Conservation (phyloP, 2,329 filamentous ascomycete genomes). For the Cadophora gregata region DNA sequence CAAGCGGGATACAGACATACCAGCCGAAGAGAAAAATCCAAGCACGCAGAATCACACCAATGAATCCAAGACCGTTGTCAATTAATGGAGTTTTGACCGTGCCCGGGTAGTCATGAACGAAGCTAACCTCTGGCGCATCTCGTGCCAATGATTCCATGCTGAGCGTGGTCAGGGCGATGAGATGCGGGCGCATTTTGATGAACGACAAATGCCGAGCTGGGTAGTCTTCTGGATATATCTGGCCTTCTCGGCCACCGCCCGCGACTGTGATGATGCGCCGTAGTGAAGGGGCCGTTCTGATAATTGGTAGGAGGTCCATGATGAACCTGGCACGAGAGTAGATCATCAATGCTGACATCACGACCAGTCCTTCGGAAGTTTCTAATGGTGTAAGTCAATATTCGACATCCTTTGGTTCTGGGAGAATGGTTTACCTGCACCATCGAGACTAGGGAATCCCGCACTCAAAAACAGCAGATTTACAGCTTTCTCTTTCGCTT, state of each 20-base stretch:
- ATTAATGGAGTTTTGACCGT: slow-evolving; percentile 28
- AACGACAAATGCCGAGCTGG: slow-evolving; percentile 27
- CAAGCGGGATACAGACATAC: slow-evolving; percentile 27
- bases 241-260: slow-evolving; percentile 32
- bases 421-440: slow-evolving; percentile 29
- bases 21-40: slow-evolving; percentile 14
- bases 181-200: slow-evolving; percentile 28
- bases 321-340: slow-evolving; percentile 63
- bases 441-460: slow-evolving; percentile 43
- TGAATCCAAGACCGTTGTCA: slow-evolving; percentile 13
- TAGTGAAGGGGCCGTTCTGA: slow-evolving; percentile 49
- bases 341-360: slow-evolving; percentile 55
- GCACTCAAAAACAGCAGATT: slow-evolving; percentile 55
- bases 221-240: slow-evolving; percentile 34
- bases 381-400: slow-evolving; percentile 44
- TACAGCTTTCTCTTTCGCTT: slow-evolving; percentile 48
- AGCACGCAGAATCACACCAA: slow-evolving; percentile 12
- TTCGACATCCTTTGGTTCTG: neutral
- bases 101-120: slow-evolving; percentile 36
- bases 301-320: slow-evolving; percentile 60
- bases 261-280: slow-evolving; percentile 55
- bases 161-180: slow-evolving; percentile 30
- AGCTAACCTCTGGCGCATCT: slow-evolving; percentile 31
- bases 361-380: slow-evolving; percentile 60
- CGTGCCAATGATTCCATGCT: slow-evolving; percentile 32